Percentiles rank a stretch among this genome's conserved stretches.
Evolutionary conservation across 2,329 filamentous ascomycete species (phyloP).

Genomic region (Fulvia fulva): DNA sequence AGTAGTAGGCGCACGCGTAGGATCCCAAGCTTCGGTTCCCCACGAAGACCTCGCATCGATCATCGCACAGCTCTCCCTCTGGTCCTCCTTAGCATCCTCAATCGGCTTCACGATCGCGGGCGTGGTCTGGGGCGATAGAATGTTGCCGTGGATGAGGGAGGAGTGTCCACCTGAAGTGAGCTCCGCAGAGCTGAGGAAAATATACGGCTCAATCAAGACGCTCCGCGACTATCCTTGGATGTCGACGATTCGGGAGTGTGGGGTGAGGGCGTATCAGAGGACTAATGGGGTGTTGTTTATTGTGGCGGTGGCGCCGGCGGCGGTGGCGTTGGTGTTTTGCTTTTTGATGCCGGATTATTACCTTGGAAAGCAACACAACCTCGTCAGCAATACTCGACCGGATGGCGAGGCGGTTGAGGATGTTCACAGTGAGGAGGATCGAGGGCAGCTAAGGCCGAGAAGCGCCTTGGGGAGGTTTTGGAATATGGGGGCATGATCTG

Average conservation of each 20-base stretch:
- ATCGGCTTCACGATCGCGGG: constrained; percentile 39
- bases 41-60: constrained; percentile 42
- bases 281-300: constrained; percentile 8
- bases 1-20: constrained; percentile 41
- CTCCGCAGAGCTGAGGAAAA: neutral
- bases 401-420: neutral
- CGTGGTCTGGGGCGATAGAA: constrained; percentile 4
- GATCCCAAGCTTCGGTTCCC: constrained; percentile 41
- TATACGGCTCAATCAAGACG: constrained; percentile 4
- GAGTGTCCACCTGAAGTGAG: constrained; percentile 1
- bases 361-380: constrained; percentile 11
- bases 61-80: constrained; percentile 39
- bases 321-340: constrained; percentile 1
- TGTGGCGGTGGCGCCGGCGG: neutral
- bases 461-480: neutral
- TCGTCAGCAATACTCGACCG: neutral
- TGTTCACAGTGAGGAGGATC: neutral
- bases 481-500: too few relatives aligned
- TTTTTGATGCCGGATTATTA: constrained; percentile 11
- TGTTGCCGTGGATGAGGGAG: constrained; percentile 7
- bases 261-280: constrained; percentile 2
- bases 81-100: constrained; percentile 39
- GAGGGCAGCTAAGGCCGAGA: neutral
- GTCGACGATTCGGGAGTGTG: constrained; percentile 1
- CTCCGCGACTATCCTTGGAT: constrained; percentile 2